phyloP scores from a whole-genome alignment of 2,329 filamentous ascomycete genomes.

The Ascochyta fabae region DNA sequence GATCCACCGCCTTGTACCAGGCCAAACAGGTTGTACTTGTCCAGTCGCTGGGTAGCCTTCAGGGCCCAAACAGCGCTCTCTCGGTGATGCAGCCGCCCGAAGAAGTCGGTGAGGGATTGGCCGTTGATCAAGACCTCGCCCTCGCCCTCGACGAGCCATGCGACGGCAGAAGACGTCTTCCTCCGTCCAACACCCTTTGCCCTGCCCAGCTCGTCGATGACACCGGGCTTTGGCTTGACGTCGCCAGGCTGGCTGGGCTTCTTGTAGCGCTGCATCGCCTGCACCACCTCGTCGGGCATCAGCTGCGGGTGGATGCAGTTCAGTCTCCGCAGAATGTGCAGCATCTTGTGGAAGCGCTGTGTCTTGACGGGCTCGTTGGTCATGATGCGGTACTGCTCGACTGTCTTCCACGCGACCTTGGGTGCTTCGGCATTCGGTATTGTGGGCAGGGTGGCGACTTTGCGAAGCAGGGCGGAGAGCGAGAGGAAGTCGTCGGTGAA shows the following conservation, averaged over 20 bases:
- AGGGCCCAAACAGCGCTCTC: slow-evolving; percentile 94
- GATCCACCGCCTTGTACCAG: slow-evolving; percentile 84
- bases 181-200: slow-evolving; percentile 82
- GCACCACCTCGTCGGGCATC: slow-evolving; percentile 71
- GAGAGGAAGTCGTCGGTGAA: slow-evolving; percentile 86
- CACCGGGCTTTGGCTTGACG: slow-evolving; percentile 66
- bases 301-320: slow-evolving; percentile 84
- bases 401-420: slow-evolving; percentile 79
- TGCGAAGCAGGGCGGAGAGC: slow-evolving; percentile 73
- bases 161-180: slow-evolving; percentile 85
- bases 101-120: slow-evolving; percentile 79
- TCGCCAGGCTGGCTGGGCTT: slow-evolving; percentile 75
- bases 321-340: slow-evolving; percentile 77
- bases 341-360: slow-evolving; percentile 77
- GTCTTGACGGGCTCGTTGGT: slow-evolving; percentile 58
- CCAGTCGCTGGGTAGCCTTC: slow-evolving; percentile 78
- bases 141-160: slow-evolving; percentile 89
- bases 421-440: slow-evolving; percentile 70
- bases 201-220: slow-evolving; percentile 78
- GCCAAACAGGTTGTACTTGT: slow-evolving; percentile 98
- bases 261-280: slow-evolving; percentile 72
- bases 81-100: slow-evolving; percentile 88
- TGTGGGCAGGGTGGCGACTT: slow-evolving; percentile 75
- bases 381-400: slow-evolving; percentile 72
- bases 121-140: slow-evolving; percentile 92